Base-by-base conservation (phyloP, 768 basidiomycete species). In the Kwoniella mangroviensis region DNA sequence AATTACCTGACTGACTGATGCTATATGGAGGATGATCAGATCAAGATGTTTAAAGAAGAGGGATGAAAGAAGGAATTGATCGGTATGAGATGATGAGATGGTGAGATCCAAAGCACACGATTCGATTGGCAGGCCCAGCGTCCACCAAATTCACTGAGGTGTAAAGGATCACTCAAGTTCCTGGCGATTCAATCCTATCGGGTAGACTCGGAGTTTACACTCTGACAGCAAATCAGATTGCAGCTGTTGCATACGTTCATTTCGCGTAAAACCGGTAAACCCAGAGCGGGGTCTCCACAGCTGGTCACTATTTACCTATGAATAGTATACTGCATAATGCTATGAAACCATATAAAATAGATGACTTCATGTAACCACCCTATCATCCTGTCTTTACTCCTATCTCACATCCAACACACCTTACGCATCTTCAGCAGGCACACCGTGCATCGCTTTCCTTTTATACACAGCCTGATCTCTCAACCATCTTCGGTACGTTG, bases 391-490 rank as follows among this genome's bases (percentile, higher is more conserved):
- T 49, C 45, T 6, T 9, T 49, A 19, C 19, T 49, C 45, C 45
- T 19, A 15, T 4, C 12, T 12, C 12, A 57, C 40, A 3, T 28
- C 28, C 24, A 6, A 17, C 24, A 26, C 24, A 10, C 0, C 21
- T 21, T 60, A 68, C 6, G 51, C 28, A 52, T 71, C 68, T 71
- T 79, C 78, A n/a, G 70, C 77, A 21, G 81, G 79, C n/a, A 83
- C 81, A n/a, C 82, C 82, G 68, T 83, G 81, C 71, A 78, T 69
- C 9, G 82, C 82, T 67, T 83, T 83, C n/a, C 82, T 69, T 70
- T 75, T 78, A 67, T 83, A 83, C 10, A 79, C 81, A 42, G 81
- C 79, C 68, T 84, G 83, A 75, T 84, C 83, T 58, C 83, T 65
- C 15, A 84, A 71, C 83, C 83, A 84, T 58, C 82, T 68, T 55